These are phyloP conservation scores for Forsythia viridissima DNA, from an alignment of 257 asterid species.

Conservation along the genomic window DNA sequence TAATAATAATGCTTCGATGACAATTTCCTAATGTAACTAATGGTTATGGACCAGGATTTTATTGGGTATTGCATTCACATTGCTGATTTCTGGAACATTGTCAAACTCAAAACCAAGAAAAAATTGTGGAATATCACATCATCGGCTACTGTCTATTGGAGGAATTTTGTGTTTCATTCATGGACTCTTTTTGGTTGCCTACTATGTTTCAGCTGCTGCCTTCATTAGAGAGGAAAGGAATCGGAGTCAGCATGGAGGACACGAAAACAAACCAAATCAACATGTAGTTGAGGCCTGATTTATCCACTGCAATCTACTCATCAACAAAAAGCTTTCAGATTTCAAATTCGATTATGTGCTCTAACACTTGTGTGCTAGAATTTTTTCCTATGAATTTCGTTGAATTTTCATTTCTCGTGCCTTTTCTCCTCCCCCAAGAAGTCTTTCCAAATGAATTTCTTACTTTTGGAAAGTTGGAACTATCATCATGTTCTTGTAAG, in stretches of 20 bases:
- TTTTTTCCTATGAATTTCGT: background rate
- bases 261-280: constrained; percentile 31
- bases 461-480: background rate
- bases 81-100: constrained; percentile 55
- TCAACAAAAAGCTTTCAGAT: background rate
- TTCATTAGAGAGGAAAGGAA: constrained; percentile 43
- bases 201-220: constrained; percentile 57
- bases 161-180: constrained; percentile 67
- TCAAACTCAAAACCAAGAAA: constrained; percentile 52
- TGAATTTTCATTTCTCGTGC: no score
- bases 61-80: constrained; percentile 50
- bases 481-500: background rate
- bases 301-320: background rate
- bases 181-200: constrained; percentile 60
- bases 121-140: constrained; percentile 59
- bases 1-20: background rate
- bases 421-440: background rate
- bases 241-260: constrained; percentile 28
- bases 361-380: background rate
- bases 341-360: background rate
- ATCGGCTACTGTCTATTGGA: constrained; percentile 55
- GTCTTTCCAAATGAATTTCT: background rate
- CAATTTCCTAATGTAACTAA: background rate
- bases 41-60: constrained; percentile 36
- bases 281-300: constrained; percentile 38